Percentiles rank a stretch among this genome's conserved stretches.
Conservation (phyloP, 176 grass and related monocot genomes). For the Chrysopogon serrulatus region DNA sequence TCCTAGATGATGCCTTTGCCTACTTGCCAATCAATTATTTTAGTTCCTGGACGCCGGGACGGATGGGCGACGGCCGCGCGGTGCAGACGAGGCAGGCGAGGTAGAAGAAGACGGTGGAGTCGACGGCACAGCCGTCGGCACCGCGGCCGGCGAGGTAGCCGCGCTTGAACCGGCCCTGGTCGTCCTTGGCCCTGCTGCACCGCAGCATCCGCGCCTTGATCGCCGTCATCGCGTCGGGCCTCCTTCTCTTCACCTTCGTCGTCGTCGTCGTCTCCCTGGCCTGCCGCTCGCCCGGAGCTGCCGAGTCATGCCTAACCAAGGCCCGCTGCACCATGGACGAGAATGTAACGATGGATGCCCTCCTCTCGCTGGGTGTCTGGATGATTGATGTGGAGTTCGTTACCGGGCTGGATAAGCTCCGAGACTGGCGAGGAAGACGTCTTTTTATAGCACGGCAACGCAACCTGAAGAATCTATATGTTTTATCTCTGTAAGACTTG, state of each 20-base stretch:
- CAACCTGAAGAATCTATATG: too few species aligned
- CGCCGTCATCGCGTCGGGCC: slow-evolving; percentile 11
- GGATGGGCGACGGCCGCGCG: background rate
- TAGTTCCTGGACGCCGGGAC: background rate
- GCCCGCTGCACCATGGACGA: too few species aligned
- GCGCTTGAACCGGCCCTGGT: slow-evolving; percentile 33
- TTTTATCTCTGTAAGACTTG: too few species aligned
- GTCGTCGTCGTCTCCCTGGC: too few species aligned
- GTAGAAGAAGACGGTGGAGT: slow-evolving; percentile 23
- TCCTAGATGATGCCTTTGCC: too few species aligned
- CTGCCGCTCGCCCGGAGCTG: too few species aligned
- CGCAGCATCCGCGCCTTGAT: slow-evolving; percentile 44
- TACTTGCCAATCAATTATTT: too few species aligned
- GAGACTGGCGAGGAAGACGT: background rate
- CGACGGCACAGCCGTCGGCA: background rate
- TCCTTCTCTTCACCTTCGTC: background rate
- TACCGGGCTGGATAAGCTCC: too few species aligned
- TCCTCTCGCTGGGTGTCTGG: too few species aligned
- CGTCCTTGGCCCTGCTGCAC: slow-evolving; percentile 16
- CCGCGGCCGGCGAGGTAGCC: slow-evolving; percentile 25
- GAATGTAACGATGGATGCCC: too few species aligned
- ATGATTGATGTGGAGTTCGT: too few species aligned
- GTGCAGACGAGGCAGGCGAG: slow-evolving; percentile 41
- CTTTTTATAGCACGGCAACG: background rate
- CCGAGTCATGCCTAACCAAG: too few species aligned